A percentile compares a stretch with the other conserved stretches of the same genome.
Evolutionary conservation across 345 rosid species (phyloP).

Genomic region (Sisymbrium altissimum): DNA sequence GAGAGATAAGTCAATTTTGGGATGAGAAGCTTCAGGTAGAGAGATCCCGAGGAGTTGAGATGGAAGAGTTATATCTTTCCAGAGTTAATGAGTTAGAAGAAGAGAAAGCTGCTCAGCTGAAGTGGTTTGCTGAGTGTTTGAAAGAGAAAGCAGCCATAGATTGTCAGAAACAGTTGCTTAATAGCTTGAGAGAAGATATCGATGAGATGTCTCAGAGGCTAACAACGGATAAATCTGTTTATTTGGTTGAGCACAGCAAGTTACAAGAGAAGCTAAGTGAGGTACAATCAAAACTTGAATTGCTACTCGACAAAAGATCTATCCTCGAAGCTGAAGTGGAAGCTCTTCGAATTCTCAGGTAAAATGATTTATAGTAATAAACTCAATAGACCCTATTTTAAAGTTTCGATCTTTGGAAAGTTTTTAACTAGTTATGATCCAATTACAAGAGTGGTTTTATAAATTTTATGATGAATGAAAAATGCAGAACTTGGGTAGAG

Average conservation of each 20-base stretch:
- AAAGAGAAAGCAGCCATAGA: slow-evolving; percentile 83
- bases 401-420: slow-evolving; percentile 1
- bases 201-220: slow-evolving; percentile 74
- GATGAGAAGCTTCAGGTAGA: slow-evolving; percentile 57
- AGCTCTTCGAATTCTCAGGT: slow-evolving; percentile 83
- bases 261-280: slow-evolving; percentile 42
- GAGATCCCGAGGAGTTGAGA: slow-evolving; percentile 44
- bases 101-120: slow-evolving; percentile 48
- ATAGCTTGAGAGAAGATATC: slow-evolving; percentile 56
- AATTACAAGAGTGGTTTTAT: neutral
- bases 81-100: slow-evolving; percentile 52
- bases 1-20: slow-evolving; percentile 66
- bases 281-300: slow-evolving; percentile 51
- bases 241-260: slow-evolving; percentile 43
- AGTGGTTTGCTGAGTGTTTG: slow-evolving; percentile 41
- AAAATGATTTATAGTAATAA: slow-evolving; percentile 8
- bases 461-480: neutral
- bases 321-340: slow-evolving; percentile 73
- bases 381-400: neutral
- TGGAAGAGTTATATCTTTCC: slow-evolving; percentile 43
- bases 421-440: neutral
- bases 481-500: slow-evolving; percentile 84
- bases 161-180: slow-evolving; percentile 76
- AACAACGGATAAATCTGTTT: slow-evolving; percentile 48
- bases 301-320: slow-evolving; percentile 56